Base-by-base conservation (phyloP, 73 alveolate species). In the Symbiodinium natans region DNA sequence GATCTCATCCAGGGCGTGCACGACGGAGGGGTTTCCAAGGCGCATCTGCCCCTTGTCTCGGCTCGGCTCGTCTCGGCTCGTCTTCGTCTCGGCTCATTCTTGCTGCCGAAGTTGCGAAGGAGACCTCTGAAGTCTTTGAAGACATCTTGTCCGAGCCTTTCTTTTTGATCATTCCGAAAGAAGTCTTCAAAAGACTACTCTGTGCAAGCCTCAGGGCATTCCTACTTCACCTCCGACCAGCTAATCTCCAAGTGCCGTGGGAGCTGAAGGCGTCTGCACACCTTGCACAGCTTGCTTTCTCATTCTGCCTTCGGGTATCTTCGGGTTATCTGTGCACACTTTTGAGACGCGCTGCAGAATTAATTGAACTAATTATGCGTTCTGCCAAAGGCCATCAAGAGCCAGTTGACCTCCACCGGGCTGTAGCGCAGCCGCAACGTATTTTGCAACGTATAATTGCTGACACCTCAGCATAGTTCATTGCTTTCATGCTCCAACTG, bases 21-120 rank as follows among this genome's bases (percentile, higher is more conserved):
- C 82, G 80, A 41, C 31, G 97, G 89, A 80, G 89, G 88, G 23
- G 97, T 90, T 40, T 43, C 89, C 4, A 84, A 90, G 97, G 97
- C 75, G 33, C 25, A 52, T 33, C 42, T 1, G 6, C 23, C 31
- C 23, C 27, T 52, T 52, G 31, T 52, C n/a, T n/a, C 71, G 71
- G 15, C 71, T 15, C 27, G 15, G 15, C 10, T 52, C 59, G 59
- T 46, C 25, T 46, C 71, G 71, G 15, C 23, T 52, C 71, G n/a
- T 5, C 41, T 23, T 23, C 40, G 73, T 33, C 7, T 15, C 92
- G 41, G 59, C 41, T 13, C 36, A 80, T n/a, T n/a, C n/a, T n/a
- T n/a, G n/a, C n/a, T n/a, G n/a, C n/a, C n/a, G n/a, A n/a, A n/a
- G n/a, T n/a, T n/a, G 0, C 38, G 33, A 52, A 90, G 97, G 97